Base-by-base conservation (phyloP, 495 filamentous ascomycete species). In the Annulohypoxylon stygium region DNA sequence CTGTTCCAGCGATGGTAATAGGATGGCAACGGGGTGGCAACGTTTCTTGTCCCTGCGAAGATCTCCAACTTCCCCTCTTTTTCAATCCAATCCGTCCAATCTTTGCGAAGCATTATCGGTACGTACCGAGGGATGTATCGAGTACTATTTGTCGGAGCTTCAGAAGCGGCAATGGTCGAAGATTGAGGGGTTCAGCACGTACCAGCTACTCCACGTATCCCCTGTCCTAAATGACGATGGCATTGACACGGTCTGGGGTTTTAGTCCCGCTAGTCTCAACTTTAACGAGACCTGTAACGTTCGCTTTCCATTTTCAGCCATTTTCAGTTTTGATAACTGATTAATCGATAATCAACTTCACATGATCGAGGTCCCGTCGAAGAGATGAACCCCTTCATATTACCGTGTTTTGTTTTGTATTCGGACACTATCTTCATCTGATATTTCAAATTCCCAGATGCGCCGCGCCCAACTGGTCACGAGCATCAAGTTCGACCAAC, bases 191-290 rank as follows among this genome's bases (percentile, higher is more conserved):
- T 54, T 25, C 47, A 61, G 20, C 18, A 48, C 10, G 65, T 69
- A 69, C 57, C 53, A 7, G 48, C 12, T 67, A 63, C 66, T 18
- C 6, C 61, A 45, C 33, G 53, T 23, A 68, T 25, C 70, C 71
- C 71, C 51, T 74, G 71, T 57, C 14, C 33, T 2, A 12, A 36
- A 74, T 74, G 67, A 74, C 67, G 71, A 69, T 59, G 14, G 72
- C 72, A 75, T 75, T 75, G 72, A 75, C 72, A 70, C 65, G 72
- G 72, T 75, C 67, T 65, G 67, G 72, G 72, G 67, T 67, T 63
- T 70, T 61, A 66, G 34, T 23, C 37, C 43, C 16, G 54, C 30
- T 54, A 65, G 71, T 69, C 66, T 67, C 59, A 64, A 67, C 62
- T 75, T 70, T 63, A 70, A 75, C 72, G 72, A 75, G 23, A 67